phyloP scores from a whole-genome alignment of 306 rosid species.

The Inga oerstediana region DNA sequence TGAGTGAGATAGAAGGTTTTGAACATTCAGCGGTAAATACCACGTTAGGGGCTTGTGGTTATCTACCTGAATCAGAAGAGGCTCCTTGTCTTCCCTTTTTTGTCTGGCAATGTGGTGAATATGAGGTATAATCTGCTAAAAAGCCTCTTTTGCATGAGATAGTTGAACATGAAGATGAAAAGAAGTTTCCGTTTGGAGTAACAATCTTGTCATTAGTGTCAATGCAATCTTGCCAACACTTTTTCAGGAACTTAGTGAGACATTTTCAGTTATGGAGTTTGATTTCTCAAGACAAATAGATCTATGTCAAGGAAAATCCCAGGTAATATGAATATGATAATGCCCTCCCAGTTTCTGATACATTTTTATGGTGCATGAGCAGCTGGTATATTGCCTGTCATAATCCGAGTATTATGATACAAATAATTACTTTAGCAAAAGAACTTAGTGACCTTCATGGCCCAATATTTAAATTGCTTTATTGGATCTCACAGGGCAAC shows the following conservation, averaged over 20 bases:
- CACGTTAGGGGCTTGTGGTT: constrained; percentile 80
- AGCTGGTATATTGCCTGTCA: constrained; percentile 18
- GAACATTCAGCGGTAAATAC: constrained; percentile 75
- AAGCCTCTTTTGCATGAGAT: constrained; percentile 1
- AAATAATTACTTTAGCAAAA: not conserved
- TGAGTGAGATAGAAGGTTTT: constrained; percentile 71
- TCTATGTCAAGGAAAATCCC: constrained; percentile 58
- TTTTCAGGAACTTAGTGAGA: constrained; percentile 82
- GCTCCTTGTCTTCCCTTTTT: constrained; percentile 67
- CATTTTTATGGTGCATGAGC: constrained; percentile 20
- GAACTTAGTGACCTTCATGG: not conserved
- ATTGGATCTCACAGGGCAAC: constrained; percentile 1
- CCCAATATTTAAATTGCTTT: constrained; percentile 15
- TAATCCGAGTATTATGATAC: constrained; percentile 11
- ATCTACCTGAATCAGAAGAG: constrained; percentile 56
- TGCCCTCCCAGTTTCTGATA: constrained; percentile 17
- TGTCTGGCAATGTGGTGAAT: constrained; percentile 85
- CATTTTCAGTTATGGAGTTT: constrained; percentile 75
- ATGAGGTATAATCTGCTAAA: constrained; percentile 50
- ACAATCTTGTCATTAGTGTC: constrained; percentile 6
- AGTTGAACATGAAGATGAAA: constrained; percentile 17
- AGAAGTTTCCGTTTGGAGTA: constrained; percentile 23
- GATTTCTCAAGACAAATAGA: constrained; percentile 73
- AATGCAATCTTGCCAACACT: constrained; percentile 20
- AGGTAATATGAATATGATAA: constrained; percentile 51